Percentiles rank a stretch among this genome's conserved stretches.
phyloP scores from a whole-genome alignment of 352 stramenopile species.

The Stephanocyclus meneghinianus region DNA sequence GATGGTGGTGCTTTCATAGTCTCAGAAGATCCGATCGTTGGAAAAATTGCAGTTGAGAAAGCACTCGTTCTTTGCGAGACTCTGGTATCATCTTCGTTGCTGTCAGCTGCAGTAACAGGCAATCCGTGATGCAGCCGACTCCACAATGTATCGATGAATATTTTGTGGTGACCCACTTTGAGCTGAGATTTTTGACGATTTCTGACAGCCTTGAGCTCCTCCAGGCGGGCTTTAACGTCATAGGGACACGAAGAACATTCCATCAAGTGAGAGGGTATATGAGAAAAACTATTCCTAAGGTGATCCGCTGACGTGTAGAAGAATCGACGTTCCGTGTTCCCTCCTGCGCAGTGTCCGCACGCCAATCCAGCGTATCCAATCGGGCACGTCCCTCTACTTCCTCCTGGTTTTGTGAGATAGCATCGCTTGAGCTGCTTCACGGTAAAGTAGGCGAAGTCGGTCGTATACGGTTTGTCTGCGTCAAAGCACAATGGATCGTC shows the following conservation, averaged over 20 bases:
- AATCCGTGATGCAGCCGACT: conserved; percentile 32
- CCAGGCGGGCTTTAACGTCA: conserved; percentile 44
- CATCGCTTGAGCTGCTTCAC: conserved; percentile 51
- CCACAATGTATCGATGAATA: conserved; percentile 61
- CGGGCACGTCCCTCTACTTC: conserved; percentile 42
- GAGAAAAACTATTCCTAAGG: conserved; percentile 57
- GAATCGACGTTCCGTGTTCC: conserved; percentile 41
- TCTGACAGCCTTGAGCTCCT: conserved; percentile 41
- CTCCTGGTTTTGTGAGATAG: conserved; percentile 52
- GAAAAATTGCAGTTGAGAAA: conserved; percentile 1
- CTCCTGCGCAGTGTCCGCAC: conserved; percentile 41
- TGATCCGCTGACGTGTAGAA: conserved; percentile 62
- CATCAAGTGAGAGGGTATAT: conserved; percentile 53
- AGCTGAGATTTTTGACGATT: conserved; percentile 57
- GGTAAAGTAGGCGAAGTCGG: conserved; percentile 55
- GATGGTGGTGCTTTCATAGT: background rate
- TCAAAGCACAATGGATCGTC: conserved; percentile 31
- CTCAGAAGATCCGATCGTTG: background rate
- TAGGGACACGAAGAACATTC: conserved; percentile 37
- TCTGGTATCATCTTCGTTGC: background rate
- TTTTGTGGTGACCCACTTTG: conserved; percentile 54
- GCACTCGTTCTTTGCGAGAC: conserved; percentile 6
- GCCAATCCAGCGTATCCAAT: conserved; percentile 51
- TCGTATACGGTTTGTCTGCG: conserved; percentile 49
- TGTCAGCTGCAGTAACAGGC: background rate